phyloP scores from a whole-genome alignment of 768 basidiomycete genomes.

The Xerocomus potaroensis region DNA sequence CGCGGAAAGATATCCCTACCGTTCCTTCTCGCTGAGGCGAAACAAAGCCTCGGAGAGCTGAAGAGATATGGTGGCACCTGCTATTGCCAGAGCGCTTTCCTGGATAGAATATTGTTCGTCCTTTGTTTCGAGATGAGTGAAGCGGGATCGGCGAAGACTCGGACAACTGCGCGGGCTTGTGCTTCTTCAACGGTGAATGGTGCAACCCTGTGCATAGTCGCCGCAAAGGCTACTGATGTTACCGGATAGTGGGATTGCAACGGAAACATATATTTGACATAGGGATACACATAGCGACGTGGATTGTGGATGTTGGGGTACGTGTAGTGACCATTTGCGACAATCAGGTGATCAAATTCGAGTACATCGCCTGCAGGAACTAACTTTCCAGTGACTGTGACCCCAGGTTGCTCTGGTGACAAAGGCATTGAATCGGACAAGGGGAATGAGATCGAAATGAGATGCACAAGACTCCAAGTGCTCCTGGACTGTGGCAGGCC shows the following conservation, averaged over 20 bases:
- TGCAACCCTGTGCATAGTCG: slow-evolving; percentile 52
- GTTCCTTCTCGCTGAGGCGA: slow-evolving; percentile 44
- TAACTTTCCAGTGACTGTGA: slow-evolving; percentile 45
- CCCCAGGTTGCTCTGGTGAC: slow-evolving; percentile 49
- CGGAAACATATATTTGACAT: slow-evolving; percentile 68
- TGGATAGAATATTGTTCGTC: slow-evolving; percentile 43
- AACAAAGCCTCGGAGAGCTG: slow-evolving; percentile 56
- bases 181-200: slow-evolving; percentile 79
- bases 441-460: slow-evolving; percentile 53
- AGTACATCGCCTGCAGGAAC: slow-evolving; percentile 34
- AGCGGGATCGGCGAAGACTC: slow-evolving; percentile 49
- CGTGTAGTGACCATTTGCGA: slow-evolving; percentile 75
- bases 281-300: slow-evolving; percentile 62
- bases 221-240: slow-evolving; percentile 59
- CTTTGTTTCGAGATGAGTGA: slow-evolving; percentile 48
- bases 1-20: slow-evolving; percentile 62
- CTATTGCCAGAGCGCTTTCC: slow-evolving; percentile 39
- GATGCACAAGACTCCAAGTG: slow-evolving; percentile 68
- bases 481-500: slow-evolving; percentile 52
- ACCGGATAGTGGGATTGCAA: slow-evolving; percentile 44
- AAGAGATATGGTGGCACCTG: slow-evolving; percentile 31
- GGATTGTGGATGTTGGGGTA: slow-evolving; percentile 68
- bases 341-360: slow-evolving; percentile 60
- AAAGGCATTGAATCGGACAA: slow-evolving; percentile 58
- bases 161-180: slow-evolving; percentile 63